Evolutionary conservation across 495 filamentous ascomycete species (phyloP).

Genomic region (Neurospora terricola): DNA sequence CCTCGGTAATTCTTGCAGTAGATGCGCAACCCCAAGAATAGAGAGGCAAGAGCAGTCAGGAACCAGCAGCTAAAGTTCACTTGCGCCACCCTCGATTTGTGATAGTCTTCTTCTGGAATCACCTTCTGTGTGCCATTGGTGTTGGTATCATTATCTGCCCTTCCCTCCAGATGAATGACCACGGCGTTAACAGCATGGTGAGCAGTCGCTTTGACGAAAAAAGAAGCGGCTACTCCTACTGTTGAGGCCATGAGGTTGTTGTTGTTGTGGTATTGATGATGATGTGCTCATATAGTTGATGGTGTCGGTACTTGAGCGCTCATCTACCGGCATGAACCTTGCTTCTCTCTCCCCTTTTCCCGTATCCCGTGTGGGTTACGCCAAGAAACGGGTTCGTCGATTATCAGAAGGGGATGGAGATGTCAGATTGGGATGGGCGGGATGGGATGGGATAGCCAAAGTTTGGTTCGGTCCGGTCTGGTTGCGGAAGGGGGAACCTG

Average conservation of each 20-base stretch:
- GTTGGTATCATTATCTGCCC: not conserved
- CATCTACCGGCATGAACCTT: not conserved
- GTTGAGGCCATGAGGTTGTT: not conserved
- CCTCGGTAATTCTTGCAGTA: constrained; percentile 26
- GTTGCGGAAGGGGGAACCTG: not conserved
- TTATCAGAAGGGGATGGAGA: not conserved
- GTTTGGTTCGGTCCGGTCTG: not conserved
- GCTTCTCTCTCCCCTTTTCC: not conserved
- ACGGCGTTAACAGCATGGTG: not conserved
- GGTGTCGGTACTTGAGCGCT: not conserved
- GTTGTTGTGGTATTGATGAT: not conserved
- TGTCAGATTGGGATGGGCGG: not conserved
- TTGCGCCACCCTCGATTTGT: constrained; percentile 9
- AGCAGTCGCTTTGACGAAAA: not conserved
- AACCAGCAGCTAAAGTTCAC: constrained; percentile 33
- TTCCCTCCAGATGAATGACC: not conserved
- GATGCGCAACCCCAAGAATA: constrained; percentile 26
- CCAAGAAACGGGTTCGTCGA: not conserved
- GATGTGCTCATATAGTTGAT: not conserved
- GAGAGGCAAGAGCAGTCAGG: constrained; percentile 22
- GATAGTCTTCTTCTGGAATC: not conserved
- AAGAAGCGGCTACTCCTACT: not conserved
- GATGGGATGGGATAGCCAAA: not conserved
- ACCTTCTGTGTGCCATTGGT: not conserved
- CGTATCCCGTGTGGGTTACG: not conserved